Percentiles rank a stretch among this genome's conserved stretches.
These are phyloP conservation scores for Pochonia chlamydosporia DNA, from an alignment of 2,329 filamentous ascomycete species.

Conservation along the genomic window DNA sequence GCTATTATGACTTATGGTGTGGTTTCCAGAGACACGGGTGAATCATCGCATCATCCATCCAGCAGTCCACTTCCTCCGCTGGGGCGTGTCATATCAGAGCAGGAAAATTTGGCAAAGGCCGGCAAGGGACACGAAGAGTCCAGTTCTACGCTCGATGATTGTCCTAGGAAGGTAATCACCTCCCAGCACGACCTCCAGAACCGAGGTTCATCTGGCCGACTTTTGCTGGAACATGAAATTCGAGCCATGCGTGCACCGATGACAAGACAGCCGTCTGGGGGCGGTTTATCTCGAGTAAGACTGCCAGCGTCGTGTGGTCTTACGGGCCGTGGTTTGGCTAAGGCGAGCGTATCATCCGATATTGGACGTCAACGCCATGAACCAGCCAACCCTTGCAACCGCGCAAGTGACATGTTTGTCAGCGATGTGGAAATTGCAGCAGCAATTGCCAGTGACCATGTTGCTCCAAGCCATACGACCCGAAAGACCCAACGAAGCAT, in stretches of 20 bases:
- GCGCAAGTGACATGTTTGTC: too few species aligned
- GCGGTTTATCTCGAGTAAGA: neutral
- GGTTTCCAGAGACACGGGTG: constrained; percentile 42
- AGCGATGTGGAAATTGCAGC: too few species aligned
- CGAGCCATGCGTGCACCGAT: neutral
- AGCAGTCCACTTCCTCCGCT: constrained; percentile 24
- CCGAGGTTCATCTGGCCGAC: neutral
- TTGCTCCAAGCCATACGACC: too few species aligned
- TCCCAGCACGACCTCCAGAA: neutral
- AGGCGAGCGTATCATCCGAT: too few species aligned
- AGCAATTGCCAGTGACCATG: too few species aligned
- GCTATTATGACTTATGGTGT: constrained; percentile 63
- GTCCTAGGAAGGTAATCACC: neutral
- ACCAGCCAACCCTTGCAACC: too few species aligned
- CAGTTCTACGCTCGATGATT: neutral
- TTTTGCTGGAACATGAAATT: neutral
- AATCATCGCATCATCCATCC: constrained; percentile 33
- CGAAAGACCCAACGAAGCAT: neutral
- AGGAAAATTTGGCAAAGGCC: neutral
- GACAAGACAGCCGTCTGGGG: neutral
- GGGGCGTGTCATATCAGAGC: neutral
- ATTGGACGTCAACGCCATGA: neutral
- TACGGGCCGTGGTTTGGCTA: neutral
- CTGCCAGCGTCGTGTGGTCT: neutral
- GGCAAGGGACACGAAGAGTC: neutral